Conservation (phyloP, 306 rosid species). For the Sindora glabra region DNA sequence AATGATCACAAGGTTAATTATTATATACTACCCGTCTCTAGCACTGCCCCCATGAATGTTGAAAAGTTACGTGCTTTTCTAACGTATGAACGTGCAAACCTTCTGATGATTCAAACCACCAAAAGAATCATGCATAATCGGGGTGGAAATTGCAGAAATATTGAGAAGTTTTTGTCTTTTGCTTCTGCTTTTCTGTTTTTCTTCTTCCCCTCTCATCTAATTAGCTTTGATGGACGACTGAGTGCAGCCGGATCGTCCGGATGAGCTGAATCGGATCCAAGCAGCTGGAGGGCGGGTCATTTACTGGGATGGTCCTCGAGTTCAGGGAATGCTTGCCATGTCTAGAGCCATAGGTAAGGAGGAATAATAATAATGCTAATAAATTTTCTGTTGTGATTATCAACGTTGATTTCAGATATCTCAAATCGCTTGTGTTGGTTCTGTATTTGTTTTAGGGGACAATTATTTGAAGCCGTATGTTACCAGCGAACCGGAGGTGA, state of each 20-base stretch:
- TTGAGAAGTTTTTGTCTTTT: neutral
- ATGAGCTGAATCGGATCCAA: slow-evolving; percentile 47
- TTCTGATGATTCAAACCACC: too few relatives aligned
- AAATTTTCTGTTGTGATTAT: neutral
- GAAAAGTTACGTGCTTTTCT: too few relatives aligned
- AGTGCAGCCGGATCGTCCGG: slow-evolving; percentile 66
- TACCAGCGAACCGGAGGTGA: slow-evolving; percentile 55
- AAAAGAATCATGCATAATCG: neutral
- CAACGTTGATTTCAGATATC: neutral
- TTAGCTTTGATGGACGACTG: neutral
- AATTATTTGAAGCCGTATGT: slow-evolving; percentile 60
- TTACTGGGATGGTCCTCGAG: slow-evolving; percentile 59
- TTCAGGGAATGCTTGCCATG: slow-evolving; percentile 63
- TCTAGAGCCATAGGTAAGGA: slow-evolving; percentile 60
- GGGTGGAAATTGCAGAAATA: neutral
- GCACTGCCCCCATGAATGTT: too few relatives aligned
- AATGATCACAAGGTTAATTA: slow-evolving; percentile 56
- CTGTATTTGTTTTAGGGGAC: slow-evolving; percentile 31
- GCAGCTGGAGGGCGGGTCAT: slow-evolving; percentile 59
- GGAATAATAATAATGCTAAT: too few relatives aligned
- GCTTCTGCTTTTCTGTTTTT: neutral
- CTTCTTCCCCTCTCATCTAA: neutral
- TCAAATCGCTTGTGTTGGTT: neutral
- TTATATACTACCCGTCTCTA: too few relatives aligned
- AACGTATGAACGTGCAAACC: too few relatives aligned